These are phyloP conservation scores for Phragmites australis DNA, from an alignment of 176 grass and related monocot species.

Conservation along the genomic window DNA sequence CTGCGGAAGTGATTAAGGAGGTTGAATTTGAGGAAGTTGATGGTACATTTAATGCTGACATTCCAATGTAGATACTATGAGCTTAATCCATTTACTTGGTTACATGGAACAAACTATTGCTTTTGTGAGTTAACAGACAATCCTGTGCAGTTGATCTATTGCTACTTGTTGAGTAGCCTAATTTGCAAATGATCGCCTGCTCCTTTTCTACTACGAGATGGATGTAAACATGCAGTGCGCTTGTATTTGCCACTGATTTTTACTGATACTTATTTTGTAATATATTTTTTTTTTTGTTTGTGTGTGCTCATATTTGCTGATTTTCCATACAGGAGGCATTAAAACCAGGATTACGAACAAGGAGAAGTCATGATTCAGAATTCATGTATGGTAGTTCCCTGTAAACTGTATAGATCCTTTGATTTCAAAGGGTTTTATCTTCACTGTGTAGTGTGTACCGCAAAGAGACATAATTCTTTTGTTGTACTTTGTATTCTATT, in stretches of 20 bases:
- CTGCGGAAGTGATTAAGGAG: slow-evolving; percentile 81
- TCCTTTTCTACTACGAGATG: background rate
- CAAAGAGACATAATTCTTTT: slow-evolving; percentile 22
- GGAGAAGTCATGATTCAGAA: slow-evolving; percentile 45
- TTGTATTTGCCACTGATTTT: background rate
- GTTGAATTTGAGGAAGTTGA: slow-evolving; percentile 80
- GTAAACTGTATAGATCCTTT: slow-evolving; percentile 43
- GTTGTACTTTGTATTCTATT: slow-evolving; percentile 4
- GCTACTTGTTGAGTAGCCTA: background rate
- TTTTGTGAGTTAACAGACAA: background rate
- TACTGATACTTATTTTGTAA: background rate
- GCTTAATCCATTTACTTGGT: background rate
- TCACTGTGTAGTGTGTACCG: background rate
- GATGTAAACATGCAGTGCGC: background rate
- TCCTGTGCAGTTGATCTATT: background rate
- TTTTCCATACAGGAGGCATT: slow-evolving; percentile 49
- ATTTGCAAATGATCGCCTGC: background rate
- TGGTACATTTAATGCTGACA: slow-evolving; percentile 46
- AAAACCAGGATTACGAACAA: slow-evolving; percentile 75
- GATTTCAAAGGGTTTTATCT: slow-evolving; percentile 19
- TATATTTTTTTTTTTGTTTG: background rate
- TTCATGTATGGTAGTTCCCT: slow-evolving; percentile 21
- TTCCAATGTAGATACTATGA: slow-evolving; percentile 9
- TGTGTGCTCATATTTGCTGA: slow-evolving; percentile 22
- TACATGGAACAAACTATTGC: slow-evolving; percentile 4